These are phyloP conservation scores for Mycena olivaceomarginata DNA, from an alignment of 768 basidiomycete genomes.

Conservation along the genomic window DNA sequence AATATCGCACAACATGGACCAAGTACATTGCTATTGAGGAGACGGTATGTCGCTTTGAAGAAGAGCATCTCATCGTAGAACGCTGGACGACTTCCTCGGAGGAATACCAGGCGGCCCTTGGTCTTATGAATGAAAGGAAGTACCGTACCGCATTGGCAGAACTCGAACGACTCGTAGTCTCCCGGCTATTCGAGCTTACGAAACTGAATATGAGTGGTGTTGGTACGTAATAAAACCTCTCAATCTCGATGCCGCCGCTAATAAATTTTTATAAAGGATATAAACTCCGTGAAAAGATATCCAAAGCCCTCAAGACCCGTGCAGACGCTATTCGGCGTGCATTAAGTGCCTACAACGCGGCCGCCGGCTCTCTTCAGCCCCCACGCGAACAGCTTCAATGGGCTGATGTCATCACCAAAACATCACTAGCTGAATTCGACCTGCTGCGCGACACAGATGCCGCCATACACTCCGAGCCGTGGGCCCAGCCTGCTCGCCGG, in stretches of 20 bases:
- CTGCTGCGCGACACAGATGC: too few species aligned
- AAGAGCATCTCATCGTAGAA: neutral
- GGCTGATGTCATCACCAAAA: too few species aligned
- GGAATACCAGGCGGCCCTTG: neutral
- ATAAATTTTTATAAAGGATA: neutral
- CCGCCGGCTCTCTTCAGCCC: neutral
- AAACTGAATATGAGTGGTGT: neutral
- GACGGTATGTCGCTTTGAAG: neutral
- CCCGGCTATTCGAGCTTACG: neutral
- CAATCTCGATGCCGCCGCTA: too few species aligned
- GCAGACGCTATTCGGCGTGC: conserved; percentile 1
- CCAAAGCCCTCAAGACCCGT: neutral
- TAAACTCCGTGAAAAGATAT: neutral
- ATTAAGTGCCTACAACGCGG: neutral
- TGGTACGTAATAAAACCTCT: neutral
- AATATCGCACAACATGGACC: neutral
- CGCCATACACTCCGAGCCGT: too few species aligned
- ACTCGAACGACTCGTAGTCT: neutral
- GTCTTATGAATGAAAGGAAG: neutral
- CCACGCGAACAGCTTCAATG: neutral
- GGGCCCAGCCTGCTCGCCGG: too few species aligned
- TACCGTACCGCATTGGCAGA: neutral
- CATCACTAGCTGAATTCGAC: too few species aligned
- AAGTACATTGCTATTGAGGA: neutral
- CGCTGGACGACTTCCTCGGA: neutral